Evolutionary conservation across 1,284 basidiomycete species (phyloP).

Genomic region (Tilletiopsis washingtonensis): DNA sequence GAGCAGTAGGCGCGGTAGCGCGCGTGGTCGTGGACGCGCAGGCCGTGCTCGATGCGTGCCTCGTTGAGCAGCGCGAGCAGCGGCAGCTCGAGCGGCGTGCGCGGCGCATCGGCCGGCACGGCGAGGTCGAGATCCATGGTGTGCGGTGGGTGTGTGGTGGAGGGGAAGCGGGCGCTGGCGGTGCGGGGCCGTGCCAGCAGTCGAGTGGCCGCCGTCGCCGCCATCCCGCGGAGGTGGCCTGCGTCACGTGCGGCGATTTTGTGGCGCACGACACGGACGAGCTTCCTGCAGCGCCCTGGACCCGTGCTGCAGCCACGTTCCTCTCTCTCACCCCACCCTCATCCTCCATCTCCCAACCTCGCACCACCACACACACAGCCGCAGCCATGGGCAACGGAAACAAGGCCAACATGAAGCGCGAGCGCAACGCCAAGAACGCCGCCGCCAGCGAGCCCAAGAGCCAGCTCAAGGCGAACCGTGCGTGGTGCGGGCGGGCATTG

Average conservation of each 20-base stretch:
- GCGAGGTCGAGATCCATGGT: slow-evolving; percentile 14
- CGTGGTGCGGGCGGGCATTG: no score
- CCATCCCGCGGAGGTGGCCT: no score
- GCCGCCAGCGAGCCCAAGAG: slow-evolving; percentile 33
- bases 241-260: no score
- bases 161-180: no score
- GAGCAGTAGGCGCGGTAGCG: slow-evolving; percentile 84
- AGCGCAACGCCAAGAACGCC: slow-evolving; percentile 37
- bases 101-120: slow-evolving; percentile 2
- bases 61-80: slow-evolving; percentile 76
- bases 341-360: no score
- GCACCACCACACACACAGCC: no score
- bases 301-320: no score
- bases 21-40: slow-evolving; percentile 77
- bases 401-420: slow-evolving; percentile 21
- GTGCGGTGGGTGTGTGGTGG: not conserved
- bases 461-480: slow-evolving; percentile 39
- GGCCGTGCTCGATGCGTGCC: slow-evolving; percentile 80
- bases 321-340: no score
- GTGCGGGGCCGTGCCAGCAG: no score
- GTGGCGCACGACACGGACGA: no score
- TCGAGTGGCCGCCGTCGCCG: no score
- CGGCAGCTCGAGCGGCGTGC: slow-evolving; percentile 43
- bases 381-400: not conserved
- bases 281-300: no score